Base-by-base conservation (phyloP, 2,329 filamentous ascomycete genomes). In the Colletotrichum incanum region DNA sequence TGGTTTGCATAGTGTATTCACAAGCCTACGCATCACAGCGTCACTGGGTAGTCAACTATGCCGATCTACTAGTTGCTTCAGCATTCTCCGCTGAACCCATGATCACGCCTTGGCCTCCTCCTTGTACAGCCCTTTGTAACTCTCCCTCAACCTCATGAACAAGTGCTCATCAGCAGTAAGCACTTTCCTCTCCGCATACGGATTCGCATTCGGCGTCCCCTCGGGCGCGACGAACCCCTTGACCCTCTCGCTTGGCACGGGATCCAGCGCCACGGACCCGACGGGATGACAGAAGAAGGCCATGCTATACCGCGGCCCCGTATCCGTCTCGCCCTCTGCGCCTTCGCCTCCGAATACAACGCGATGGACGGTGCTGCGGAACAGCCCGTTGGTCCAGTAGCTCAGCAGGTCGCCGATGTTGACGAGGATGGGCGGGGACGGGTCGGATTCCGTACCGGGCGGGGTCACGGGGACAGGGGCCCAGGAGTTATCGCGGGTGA, bases 301-400 rank as follows among this genome's bases (percentile, higher is more conserved):
- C 74, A 93, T 91, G 12, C 89, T 91, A 77, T 93, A 93, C 59
- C 91, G 83, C 72, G 89, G 84, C 34, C 86, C 87, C 0, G 78
- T 76, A 41, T 82, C 86, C 5, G 81, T 82, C 79, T 89, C 88
- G n/a, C 85, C 86, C 2, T 79, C 73, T 20, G 58, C 54, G 50
- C 39, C 63, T 18, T 59, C 67, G 6, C 71, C 71, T 18, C 74
- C 77, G 75, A 98, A 96, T 0, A 96, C 91, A 39, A 98, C 96
- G 14, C 96, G 87, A 79, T 98, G 96, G 7, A 98, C 90, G 0
- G 96, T 98, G 76, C 92, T 95, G 76, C 94, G 93, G 74, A 98
- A 87, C 58, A 98, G 82, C 0, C 95, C 95, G 75, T 93, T 93
- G 1, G 96, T 98, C 96, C 96, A 98, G 81, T 97, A 96, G 43